phyloP scores from a whole-genome alignment of 2,329 filamentous ascomycete species.

The Colletotrichum spaethianum region DNA sequence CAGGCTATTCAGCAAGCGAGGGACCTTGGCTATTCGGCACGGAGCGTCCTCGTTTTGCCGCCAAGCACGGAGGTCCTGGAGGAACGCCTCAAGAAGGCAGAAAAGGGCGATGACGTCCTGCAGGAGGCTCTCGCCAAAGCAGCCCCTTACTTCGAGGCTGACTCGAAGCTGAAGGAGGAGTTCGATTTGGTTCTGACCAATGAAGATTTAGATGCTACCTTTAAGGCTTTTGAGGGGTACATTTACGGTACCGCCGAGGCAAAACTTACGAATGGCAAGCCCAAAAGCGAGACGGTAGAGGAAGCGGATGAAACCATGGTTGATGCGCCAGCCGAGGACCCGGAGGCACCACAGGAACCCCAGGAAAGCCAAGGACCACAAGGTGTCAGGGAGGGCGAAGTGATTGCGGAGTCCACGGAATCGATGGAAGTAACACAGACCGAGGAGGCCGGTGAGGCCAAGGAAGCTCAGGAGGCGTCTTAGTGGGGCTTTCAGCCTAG shows the following conservation, averaged over 20 bases:
- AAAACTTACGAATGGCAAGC: conserved; percentile 11
- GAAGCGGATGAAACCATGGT: conserved; percentile 26
- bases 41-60: conserved; percentile 67
- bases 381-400: background rate
- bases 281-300: background rate
- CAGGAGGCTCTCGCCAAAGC: conserved; percentile 45
- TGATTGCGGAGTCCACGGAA: background rate
- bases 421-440: background rate
- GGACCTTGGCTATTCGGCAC: conserved; percentile 69
- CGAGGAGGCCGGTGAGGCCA: conserved; percentile 3
- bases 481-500: background rate
- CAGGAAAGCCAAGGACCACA: conserved; percentile 1
- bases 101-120: conserved; percentile 45
- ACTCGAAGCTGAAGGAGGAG: conserved; percentile 22
- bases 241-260: conserved; percentile 22
- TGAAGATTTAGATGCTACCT: conserved; percentile 36
- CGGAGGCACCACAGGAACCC: background rate
- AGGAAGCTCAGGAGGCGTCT: background rate
- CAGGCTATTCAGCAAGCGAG: conserved; percentile 71
- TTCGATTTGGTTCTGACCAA: conserved; percentile 41
- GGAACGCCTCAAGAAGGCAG: conserved; percentile 48
- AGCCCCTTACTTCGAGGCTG: conserved; percentile 46
- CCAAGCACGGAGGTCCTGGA: conserved; percentile 49
- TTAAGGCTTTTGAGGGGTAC: conserved; percentile 28
- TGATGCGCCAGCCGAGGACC: conserved; percentile 23